Percentiles rank a stretch among this genome's conserved stretches.
Evolutionary conservation across 2,329 filamentous ascomycete genomes (phyloP).

Genomic region (Fusarium illudens): DNA sequence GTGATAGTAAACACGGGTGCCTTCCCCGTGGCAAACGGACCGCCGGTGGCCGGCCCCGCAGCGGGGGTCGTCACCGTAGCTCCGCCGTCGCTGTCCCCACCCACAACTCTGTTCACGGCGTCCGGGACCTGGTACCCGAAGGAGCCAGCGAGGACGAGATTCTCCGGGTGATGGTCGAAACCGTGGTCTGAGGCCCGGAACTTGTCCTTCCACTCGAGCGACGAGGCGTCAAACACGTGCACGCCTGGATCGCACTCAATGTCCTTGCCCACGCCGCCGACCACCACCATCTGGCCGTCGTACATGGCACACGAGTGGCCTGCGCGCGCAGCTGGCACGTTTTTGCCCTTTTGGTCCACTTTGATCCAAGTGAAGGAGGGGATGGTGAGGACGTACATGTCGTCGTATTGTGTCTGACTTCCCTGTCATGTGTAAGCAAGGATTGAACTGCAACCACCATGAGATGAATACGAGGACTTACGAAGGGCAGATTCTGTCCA

Average conservation of each 20-base stretch:
- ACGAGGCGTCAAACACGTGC: constrained; percentile 76
- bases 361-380: constrained; percentile 72
- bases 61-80: constrained; percentile 62
- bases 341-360: constrained; percentile 57
- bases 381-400: constrained; percentile 69
- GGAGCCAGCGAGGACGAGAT: constrained; percentile 54
- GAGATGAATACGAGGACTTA: constrained; percentile 39
- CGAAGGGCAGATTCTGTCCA: constrained; percentile 76
- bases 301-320: constrained; percentile 66
- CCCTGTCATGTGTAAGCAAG: constrained; percentile 42
- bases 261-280: constrained; percentile 65
- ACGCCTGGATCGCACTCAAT: constrained; percentile 64
- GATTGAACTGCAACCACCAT: not conserved
- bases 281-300: constrained; percentile 67
- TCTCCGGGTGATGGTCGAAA: constrained; percentile 61
- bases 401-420: constrained; percentile 67
- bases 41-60: constrained; percentile 65
- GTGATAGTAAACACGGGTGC: constrained; percentile 75
- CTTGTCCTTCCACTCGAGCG: constrained; percentile 62
- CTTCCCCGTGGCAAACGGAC: constrained; percentile 75
- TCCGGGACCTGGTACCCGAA: constrained; percentile 63
- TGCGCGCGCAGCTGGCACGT: constrained; percentile 61
- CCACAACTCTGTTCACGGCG: constrained; percentile 59
- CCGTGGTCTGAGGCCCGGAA: constrained; percentile 70
- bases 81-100: constrained; percentile 59